Conservation (phyloP, 2,329 filamentous ascomycete genomes). For the Rutstroemia sp. region DNA sequence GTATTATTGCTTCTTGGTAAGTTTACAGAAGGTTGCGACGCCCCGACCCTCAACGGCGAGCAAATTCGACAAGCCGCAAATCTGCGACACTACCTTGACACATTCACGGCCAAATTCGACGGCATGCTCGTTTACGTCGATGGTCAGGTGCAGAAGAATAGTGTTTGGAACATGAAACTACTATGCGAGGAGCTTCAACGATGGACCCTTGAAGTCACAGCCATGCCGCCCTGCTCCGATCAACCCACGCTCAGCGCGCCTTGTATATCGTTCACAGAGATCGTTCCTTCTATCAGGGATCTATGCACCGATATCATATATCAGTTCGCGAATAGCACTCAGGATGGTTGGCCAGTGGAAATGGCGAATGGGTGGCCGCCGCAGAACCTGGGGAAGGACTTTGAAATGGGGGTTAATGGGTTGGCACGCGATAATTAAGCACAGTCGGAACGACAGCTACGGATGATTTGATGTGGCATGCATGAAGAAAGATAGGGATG, state of each 20-base stretch:
- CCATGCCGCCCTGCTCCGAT: background rate
- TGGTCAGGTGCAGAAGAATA: background rate
- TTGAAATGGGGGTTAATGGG: too few species aligned
- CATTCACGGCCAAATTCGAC: slow-evolving; percentile 10
- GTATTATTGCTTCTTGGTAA: slow-evolving; percentile 16
- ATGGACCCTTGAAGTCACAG: background rate
- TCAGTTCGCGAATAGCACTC: background rate
- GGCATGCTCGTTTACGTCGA: background rate
- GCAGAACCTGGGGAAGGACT: too few species aligned
- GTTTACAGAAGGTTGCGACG: slow-evolving; percentile 10
- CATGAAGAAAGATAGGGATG: too few species aligned
- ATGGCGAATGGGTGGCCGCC: too few species aligned
- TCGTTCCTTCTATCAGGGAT: background rate
- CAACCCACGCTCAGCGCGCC: background rate
- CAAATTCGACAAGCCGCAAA: slow-evolving; percentile 11
- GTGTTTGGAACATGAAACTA: background rate
- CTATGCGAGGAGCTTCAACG: background rate
- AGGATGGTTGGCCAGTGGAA: background rate
- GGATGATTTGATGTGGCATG: too few species aligned
- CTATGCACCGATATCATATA: background rate
- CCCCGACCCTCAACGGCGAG: slow-evolving; percentile 8
- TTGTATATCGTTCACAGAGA: background rate
- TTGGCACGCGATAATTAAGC: too few species aligned
- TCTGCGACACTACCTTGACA: slow-evolving; percentile 15
- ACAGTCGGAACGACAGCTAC: too few species aligned